Base-by-base conservation (phyloP, 371 early-diverging fungal species). In the Mucor saturninus region DNA sequence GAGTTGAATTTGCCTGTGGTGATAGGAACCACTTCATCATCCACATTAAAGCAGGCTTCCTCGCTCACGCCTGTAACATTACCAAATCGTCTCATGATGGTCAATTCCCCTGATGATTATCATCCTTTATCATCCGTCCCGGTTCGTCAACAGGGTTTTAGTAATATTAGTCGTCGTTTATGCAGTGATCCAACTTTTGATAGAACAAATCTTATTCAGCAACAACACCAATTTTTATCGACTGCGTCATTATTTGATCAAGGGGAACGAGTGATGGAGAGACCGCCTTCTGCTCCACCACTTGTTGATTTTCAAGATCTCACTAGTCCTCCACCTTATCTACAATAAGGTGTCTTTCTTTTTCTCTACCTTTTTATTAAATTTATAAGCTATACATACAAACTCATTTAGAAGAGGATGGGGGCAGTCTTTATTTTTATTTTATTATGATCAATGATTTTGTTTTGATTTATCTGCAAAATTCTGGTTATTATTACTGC, bases 1-100 rank as follows among this genome's bases (percentile, higher is more conserved):
- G 56, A 40, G 13, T 26, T 66, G 37, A 62, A 66, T 7, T 37
- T 66, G 7, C 67, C 67, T 5, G 43, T 66, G n/a, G 40, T 35
- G n/a, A 66, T 66, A 29, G 67, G 67, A 21, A 66, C 67, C 26
- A 66, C 67, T 28, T 45, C 43, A 57, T 21, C 57, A 15, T 15
- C 21, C 46, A 35, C 46, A 43, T 5, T 5, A 29, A 21, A 32
- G n/a, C 15, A 21, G 21, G 15, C 57, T 14, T 42, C 46, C 21
- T 45, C 28, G 32, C 14, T 21, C 21, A 21, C 21, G 21, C 21
- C 21, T 21, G 21, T 21, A 21, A 21, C 21, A 21, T 21, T 21
- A 21, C 21, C 21, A 21, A 21, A 21, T 21, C 21, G 21, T 21
- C 21, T 21, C 21, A 43, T 45, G 4, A n/a, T 45, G 28, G 32